Conservation (phyloP, 495 filamentous ascomycete species). For the Talaromyces stipitatus region DNA sequence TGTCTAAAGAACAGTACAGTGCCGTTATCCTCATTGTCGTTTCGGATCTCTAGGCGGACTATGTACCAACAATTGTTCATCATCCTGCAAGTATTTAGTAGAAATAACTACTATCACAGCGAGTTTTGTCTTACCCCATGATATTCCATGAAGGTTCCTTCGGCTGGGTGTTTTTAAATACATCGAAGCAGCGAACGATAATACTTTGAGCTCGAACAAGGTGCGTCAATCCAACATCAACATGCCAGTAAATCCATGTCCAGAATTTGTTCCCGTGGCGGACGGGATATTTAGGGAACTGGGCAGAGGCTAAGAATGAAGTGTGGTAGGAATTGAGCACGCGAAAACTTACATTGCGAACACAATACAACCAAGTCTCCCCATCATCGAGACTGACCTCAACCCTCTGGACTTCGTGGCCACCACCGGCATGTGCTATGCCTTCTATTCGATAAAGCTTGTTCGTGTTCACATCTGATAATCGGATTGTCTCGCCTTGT, state of each 20-base stretch:
- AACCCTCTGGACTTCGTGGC: slow-evolving; percentile 44
- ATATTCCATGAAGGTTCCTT: slow-evolving; percentile 18
- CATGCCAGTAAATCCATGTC: slow-evolving; percentile 17
- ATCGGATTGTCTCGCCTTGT: slow-evolving; percentile 18
- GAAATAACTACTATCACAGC: background rate
- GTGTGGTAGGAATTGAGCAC: too few relatives aligned
- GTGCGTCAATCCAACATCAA: slow-evolving; percentile 5
- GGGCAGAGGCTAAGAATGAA: too few relatives aligned
- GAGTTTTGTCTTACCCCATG: slow-evolving; percentile 8
- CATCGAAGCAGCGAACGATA: slow-evolving; percentile 13
- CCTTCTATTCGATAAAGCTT: slow-evolving; percentile 34
- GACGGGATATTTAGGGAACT: slow-evolving; percentile 12
- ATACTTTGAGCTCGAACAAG: slow-evolving; percentile 11
- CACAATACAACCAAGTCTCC: slow-evolving; percentile 32
- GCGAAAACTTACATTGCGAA: slow-evolving; percentile 8
- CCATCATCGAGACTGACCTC: slow-evolving; percentile 51
- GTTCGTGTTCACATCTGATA: slow-evolving; percentile 11
- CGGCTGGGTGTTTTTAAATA: slow-evolving; percentile 17
- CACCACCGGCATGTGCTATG: slow-evolving; percentile 55
- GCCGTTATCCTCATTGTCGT: slow-evolving; percentile 7
- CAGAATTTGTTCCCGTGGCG: slow-evolving; percentile 16
- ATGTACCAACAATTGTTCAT: slow-evolving; percentile 32
- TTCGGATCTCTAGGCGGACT: slow-evolving; percentile 16
- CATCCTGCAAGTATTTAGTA: slow-evolving; percentile 16
- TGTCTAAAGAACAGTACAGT: slow-evolving; percentile 13